These are phyloP conservation scores for Pseudogymnoascus sp. DNA, from an alignment of 2,329 filamentous ascomycete genomes.

Conservation along the genomic window DNA sequence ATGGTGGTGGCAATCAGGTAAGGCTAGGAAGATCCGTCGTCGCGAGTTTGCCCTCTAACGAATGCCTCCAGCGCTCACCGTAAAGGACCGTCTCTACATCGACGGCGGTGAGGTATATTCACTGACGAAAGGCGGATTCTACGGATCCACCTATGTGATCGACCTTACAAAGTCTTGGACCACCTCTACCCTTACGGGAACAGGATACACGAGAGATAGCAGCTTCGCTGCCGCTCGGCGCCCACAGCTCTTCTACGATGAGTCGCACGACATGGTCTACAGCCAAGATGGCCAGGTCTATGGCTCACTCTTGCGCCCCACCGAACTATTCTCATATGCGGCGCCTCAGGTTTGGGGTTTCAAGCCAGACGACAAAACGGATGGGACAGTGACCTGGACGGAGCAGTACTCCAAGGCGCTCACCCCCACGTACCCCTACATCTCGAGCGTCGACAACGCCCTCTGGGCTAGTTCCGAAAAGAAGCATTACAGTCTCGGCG, in stretches of 20 bases:
- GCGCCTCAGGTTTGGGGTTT: neutral
- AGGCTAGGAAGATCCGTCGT: neutral
- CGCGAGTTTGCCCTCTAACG: neutral
- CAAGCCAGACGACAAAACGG: neutral
- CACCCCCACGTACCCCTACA: neutral
- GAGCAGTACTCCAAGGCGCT: neutral
- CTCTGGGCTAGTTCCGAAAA: neutral
- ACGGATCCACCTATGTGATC: constrained; percentile 12
- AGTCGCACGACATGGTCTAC: constrained; percentile 4
- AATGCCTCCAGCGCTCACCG: neutral
- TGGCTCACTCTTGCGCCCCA: neutral
- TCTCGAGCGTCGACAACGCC: neutral
- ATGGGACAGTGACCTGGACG: neutral
- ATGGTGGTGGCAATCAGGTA: constrained; percentile 2
- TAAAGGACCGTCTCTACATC: constrained; percentile 2
- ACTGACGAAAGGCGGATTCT: neutral
- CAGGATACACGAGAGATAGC: neutral
- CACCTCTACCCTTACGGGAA: constrained; percentile 10
- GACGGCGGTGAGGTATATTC: neutral
- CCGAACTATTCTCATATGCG: neutral
- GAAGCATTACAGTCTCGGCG: constrained; percentile 4
- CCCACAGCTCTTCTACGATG: neutral
- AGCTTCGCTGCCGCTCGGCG: neutral
- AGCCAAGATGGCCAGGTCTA: neutral
- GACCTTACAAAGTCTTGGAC: constrained; percentile 15